A percentile compares a stretch with the other conserved stretches of the same genome.
These are phyloP conservation scores for Pseudonitzschia multiseries DNA, from an alignment of 108 stramenopile species.

Conservation along the genomic window DNA sequence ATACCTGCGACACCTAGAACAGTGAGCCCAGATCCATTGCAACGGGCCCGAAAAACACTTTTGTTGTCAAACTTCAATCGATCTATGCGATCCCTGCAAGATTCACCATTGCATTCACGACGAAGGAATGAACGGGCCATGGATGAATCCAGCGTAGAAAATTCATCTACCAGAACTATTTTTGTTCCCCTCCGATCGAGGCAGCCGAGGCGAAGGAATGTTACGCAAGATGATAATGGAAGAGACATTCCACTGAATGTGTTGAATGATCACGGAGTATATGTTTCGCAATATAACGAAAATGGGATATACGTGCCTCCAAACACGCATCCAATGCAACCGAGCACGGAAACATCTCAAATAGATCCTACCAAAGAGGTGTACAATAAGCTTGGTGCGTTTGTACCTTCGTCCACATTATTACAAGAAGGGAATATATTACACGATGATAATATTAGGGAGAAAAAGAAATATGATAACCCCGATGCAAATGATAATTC, in stretches of 20 bases:
- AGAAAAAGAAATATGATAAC: neutral
- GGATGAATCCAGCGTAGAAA: neutral
- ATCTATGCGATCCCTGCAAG: neutral
- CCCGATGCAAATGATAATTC: neutral
- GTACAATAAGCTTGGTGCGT: slow-evolving; percentile 6
- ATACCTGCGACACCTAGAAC: neutral
- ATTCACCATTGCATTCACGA: neutral
- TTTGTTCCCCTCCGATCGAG: slow-evolving; percentile 7
- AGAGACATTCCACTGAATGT: neutral
- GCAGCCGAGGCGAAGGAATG: neutral
- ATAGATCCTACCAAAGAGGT: neutral
- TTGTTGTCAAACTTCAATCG: slow-evolving; percentile 17
- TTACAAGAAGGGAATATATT: neutral
- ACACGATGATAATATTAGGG: neutral
- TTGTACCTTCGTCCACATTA: neutral
- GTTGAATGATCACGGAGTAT: slow-evolving; percentile 8
- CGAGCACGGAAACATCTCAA: neutral
- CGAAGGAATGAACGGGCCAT: neutral
- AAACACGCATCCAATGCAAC: neutral
- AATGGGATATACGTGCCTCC: neutral
- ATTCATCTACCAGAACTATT: neutral
- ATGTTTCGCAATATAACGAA: slow-evolving; percentile 14
- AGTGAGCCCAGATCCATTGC: slow-evolving; percentile 8
- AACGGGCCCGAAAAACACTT: slow-evolving; percentile 11
- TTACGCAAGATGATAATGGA: neutral